Evolutionary conservation across 2,329 filamentous ascomycete genomes (phyloP).

Genomic region (Domatiomyces globalis): DNA sequence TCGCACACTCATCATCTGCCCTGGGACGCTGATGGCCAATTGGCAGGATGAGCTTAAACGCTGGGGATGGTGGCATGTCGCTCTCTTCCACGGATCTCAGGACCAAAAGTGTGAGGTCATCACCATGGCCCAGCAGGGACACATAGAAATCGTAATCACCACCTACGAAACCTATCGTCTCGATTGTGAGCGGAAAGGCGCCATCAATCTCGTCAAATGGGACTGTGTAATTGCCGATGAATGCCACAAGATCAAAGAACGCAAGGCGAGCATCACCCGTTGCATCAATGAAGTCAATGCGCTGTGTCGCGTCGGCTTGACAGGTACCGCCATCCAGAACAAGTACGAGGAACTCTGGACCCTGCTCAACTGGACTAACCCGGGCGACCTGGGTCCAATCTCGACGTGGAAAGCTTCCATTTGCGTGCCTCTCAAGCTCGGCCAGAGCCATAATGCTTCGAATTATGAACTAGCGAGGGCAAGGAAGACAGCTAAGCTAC

Average conservation of each 20-base stretch:
- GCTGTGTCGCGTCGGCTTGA: constrained; percentile 81
- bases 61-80: constrained; percentile 94
- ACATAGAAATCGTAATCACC: constrained; percentile 81
- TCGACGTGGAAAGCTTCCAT: constrained; percentile 68
- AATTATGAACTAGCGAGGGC: constrained; percentile 66
- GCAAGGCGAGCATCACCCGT: constrained; percentile 59
- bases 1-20: constrained; percentile 70
- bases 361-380: constrained; percentile 89
- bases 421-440: constrained; percentile 63
- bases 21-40: constrained; percentile 74
- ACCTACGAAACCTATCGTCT: constrained; percentile 80
- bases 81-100: constrained; percentile 58
- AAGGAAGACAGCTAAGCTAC: constrained; percentile 64
- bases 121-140: constrained; percentile 57
- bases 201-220: constrained; percentile 76
- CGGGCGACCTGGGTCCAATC: constrained; percentile 53
- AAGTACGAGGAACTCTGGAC: constrained; percentile 97
- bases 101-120: constrained; percentile 55
- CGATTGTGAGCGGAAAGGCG: constrained; percentile 45
- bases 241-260: constrained; percentile 78
- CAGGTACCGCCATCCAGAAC: constrained; percentile 93
- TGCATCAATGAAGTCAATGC: constrained; percentile 85
- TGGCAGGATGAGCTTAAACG: constrained; percentile 75
- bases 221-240: constrained; percentile 92
- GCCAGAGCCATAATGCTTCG: constrained; percentile 87